These are phyloP conservation scores for Pythium biforme DNA, from an alignment of 352 stramenopile genomes.

Conservation along the genomic window DNA sequence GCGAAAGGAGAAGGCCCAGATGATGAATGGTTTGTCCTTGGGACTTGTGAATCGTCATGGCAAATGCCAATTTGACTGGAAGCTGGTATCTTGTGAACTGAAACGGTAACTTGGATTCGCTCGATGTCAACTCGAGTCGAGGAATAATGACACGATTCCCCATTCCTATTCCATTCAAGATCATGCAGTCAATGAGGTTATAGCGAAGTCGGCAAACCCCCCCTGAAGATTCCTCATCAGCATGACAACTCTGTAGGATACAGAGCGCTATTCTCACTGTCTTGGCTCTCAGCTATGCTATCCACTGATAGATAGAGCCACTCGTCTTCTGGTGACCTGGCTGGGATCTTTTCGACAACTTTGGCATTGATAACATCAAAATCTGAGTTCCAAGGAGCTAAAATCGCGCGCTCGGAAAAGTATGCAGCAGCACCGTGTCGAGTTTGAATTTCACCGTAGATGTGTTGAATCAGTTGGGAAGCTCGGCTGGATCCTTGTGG, in stretches of 20 bases:
- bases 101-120: background rate
- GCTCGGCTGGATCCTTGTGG: background rate
- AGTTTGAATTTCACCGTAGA: background rate
- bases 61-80: slow-evolving; percentile 2
- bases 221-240: slow-evolving; percentile 8
- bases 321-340: background rate
- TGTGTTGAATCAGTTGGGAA: background rate
- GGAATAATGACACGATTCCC: slow-evolving; percentile 11
- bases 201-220: background rate
- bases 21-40: slow-evolving; percentile 4
- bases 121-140: background rate
- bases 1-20: slow-evolving; percentile 1
- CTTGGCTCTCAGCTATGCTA: background rate
- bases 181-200: slow-evolving; percentile 6
- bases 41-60: slow-evolving; percentile 9
- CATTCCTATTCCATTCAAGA: background rate
- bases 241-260: slow-evolving; percentile 15
- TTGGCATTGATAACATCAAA: slow-evolving; percentile 13
- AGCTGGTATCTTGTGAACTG: background rate
- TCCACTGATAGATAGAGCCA: background rate
- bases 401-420: slow-evolving; percentile 11
- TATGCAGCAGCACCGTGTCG: background rate
- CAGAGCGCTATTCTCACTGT: background rate
- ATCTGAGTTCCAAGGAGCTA: slow-evolving; percentile 9
- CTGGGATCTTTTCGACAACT: slow-evolving; percentile 7